These are phyloP conservation scores for Phytophthora melonis DNA, from an alignment of 352 stramenopile species.

Conservation along the genomic window DNA sequence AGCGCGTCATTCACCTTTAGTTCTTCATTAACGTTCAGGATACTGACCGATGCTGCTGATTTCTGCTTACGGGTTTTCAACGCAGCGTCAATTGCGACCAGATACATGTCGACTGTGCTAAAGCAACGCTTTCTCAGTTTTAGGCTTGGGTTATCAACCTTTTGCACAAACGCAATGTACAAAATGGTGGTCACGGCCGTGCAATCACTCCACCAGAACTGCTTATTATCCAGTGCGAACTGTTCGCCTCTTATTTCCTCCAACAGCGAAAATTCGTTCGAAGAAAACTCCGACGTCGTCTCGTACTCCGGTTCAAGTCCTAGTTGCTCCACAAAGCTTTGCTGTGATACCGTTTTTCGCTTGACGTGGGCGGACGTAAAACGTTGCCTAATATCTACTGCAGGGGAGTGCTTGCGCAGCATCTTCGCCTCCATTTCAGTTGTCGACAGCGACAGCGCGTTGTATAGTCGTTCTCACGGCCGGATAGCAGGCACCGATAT, in stretches of 20 bases:
- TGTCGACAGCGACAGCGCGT: too few relatives aligned
- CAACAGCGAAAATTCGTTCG: neutral
- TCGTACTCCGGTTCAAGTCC: neutral
- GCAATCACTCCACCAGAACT: neutral
- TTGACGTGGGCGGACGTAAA: neutral
- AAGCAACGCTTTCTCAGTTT: neutral
- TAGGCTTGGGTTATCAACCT: neutral
- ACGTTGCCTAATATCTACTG: neutral
- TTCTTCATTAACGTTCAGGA: neutral
- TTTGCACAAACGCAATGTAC: neutral
- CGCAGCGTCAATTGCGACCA: neutral
- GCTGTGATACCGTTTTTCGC: neutral
- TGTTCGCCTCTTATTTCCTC: neutral
- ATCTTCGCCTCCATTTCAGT: too few relatives aligned
- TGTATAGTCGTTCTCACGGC: too few relatives aligned
- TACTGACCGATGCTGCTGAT: neutral
- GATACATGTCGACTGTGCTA: neutral
- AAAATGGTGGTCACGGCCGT: neutral
- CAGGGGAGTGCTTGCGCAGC: too few relatives aligned
- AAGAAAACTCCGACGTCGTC: neutral
- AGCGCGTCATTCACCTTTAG: neutral
- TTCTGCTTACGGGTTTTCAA: neutral
- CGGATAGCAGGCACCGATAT: too few relatives aligned
- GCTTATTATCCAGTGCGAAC: neutral
- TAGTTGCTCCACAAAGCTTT: neutral